These are phyloP conservation scores for Scenedesmus sp. DNA, from an alignment of 163 green algal species.

Conservation along the genomic window DNA sequence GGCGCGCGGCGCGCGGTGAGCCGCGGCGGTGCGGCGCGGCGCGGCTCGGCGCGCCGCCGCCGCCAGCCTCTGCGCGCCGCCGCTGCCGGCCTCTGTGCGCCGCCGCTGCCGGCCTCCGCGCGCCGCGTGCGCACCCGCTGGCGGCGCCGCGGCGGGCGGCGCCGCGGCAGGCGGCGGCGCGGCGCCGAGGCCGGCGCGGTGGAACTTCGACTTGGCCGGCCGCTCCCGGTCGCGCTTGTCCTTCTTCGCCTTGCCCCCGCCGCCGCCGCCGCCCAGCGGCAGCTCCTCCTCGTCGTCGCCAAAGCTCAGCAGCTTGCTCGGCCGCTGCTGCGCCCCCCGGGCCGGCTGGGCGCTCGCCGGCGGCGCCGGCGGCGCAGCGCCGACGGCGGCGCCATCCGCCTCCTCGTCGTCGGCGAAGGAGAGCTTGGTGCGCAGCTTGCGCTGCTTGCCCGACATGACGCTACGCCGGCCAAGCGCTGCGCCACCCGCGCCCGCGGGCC, in stretches of 20 bases:
- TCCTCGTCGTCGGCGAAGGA: conserved; percentile 41
- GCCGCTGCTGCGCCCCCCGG: conserved; percentile 45
- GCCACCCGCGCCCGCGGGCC: no score
- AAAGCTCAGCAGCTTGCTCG: conserved; percentile 65
- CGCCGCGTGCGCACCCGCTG: no score
- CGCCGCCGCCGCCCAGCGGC: background rate
- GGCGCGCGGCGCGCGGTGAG: no score
- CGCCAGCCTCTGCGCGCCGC: no score
- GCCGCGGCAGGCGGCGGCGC: conserved; percentile 3
- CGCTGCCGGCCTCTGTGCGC: no score
- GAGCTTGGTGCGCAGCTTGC: conserved; percentile 41
- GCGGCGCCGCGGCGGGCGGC: no score
- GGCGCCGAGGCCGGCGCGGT: conserved; percentile 20
- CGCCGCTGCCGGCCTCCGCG: no score
- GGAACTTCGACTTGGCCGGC: conserved; percentile 39
- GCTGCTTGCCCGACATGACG: conserved; percentile 39
- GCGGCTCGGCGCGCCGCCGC: no score
- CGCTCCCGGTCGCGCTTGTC: conserved; percentile 41
- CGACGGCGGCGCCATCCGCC: background rate
- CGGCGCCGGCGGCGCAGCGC: conserved; percentile 15
- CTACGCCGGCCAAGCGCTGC: no score
- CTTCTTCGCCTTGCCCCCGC: conserved; percentile 12
- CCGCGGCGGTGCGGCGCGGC: no score
- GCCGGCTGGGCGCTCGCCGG: background rate
- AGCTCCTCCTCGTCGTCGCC: conserved; percentile 67